A percentile compares a stretch with the other conserved stretches of the same genome.
Evolutionary conservation across 352 stramenopile species (phyloP).

Genomic region (Phytopythium helicoides): DNA sequence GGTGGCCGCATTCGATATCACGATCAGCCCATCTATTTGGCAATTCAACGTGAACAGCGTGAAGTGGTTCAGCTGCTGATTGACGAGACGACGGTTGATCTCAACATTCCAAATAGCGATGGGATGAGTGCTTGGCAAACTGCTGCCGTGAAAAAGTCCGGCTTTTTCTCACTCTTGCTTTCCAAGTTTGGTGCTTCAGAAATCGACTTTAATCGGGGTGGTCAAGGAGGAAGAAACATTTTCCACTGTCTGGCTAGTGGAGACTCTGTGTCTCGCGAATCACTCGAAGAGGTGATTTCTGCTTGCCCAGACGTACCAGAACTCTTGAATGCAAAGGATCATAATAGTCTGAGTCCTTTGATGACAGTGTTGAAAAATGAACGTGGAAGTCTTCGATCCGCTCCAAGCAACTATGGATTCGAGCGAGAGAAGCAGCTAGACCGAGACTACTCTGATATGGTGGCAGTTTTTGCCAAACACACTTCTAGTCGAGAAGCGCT

Average conservation of each 20-base stretch:
- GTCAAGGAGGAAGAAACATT: constrained; percentile 23
- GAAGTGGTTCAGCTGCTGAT: constrained; percentile 52
- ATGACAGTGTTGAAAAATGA: constrained; percentile 38
- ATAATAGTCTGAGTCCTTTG: constrained; percentile 30
- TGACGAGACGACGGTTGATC: constrained; percentile 28
- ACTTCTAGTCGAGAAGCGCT: constrained; percentile 33
- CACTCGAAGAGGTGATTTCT: background rate
- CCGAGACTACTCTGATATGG: constrained; percentile 33
- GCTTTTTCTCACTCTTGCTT: constrained; percentile 35
- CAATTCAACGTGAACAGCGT: constrained; percentile 42
- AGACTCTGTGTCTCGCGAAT: background rate
- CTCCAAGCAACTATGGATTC: no score
- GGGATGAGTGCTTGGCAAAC: constrained; percentile 58
- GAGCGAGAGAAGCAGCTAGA: constrained; percentile 24
- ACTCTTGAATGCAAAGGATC: constrained; percentile 50
- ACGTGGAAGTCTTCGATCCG: constrained; percentile 16
- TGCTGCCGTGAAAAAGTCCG: constrained; percentile 20
- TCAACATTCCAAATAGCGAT: constrained; percentile 25
- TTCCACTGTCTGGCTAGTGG: constrained; percentile 31
- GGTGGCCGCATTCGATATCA: constrained; percentile 6
- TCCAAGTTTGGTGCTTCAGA: constrained; percentile 18
- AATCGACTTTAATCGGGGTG: background rate
- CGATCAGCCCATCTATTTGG: constrained; percentile 57
- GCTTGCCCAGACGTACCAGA: constrained; percentile 23
- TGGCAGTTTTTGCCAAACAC: constrained; percentile 47